Percentiles rank a stretch among this genome's conserved stretches.
Evolutionary conservation across 495 filamentous ascomycete genomes (phyloP).

Genomic region (Aspergillus sclerotioniger): DNA sequence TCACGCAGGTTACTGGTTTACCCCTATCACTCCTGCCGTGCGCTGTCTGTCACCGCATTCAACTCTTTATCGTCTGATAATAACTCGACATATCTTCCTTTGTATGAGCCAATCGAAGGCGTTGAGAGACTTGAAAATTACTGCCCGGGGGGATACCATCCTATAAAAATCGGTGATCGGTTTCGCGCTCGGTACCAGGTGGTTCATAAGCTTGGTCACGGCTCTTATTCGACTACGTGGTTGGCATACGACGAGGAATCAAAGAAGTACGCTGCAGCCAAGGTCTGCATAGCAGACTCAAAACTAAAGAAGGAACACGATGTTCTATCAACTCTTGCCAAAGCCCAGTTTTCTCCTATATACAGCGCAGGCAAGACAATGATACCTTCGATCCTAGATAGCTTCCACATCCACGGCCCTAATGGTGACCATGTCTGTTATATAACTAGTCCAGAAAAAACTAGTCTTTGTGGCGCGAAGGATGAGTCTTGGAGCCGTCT

Average conservation of each 20-base stretch:
- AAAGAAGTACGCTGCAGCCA: conserved; percentile 32
- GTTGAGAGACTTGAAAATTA: conserved; percentile 33
- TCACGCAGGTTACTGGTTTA: no score
- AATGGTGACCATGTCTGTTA: conserved; percentile 45
- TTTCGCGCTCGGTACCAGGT: conserved; percentile 35
- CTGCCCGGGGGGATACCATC: conserved; percentile 32
- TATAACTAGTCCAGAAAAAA: conserved; percentile 31
- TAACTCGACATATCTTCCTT: not conserved
- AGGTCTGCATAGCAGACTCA: conserved; percentile 32
- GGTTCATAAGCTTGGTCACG: conserved; percentile 37
- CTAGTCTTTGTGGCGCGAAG: conserved; percentile 31
- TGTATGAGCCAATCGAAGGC: conserved; percentile 29
- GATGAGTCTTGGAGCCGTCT: conserved; percentile 29
- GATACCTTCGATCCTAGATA: conserved; percentile 39
- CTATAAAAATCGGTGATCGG: conserved; percentile 34
- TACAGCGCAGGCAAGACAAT: conserved; percentile 21
- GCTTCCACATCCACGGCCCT: conserved; percentile 38
- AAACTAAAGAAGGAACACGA: conserved; percentile 23
- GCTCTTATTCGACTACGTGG: conserved; percentile 36
- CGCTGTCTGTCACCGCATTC: no score
- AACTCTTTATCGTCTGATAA: no score
- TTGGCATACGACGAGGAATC: conserved; percentile 29
- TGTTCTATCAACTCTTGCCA: conserved; percentile 22
- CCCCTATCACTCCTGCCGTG: no score
- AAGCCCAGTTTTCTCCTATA: conserved; percentile 5